Evolutionary conservation across 495 filamentous ascomycete genomes (phyloP).

Genomic region (Alectoria sarmentosa): DNA sequence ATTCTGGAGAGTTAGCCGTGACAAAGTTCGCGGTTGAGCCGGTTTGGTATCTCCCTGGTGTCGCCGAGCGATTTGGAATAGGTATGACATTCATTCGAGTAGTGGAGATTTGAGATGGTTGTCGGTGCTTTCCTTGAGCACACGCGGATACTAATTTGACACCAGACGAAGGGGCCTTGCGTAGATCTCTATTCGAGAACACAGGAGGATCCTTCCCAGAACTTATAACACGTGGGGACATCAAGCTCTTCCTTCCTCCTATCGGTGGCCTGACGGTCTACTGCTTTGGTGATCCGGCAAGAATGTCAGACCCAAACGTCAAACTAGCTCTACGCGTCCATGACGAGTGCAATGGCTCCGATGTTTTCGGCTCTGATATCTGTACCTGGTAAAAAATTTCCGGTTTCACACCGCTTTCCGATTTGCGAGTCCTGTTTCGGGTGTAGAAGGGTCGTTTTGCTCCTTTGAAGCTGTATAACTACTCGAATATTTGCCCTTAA

Average conservation of each 20-base stretch:
- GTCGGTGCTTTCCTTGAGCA: neutral
- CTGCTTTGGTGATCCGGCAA: constrained; percentile 90
- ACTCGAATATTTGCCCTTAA: too few relatives aligned
- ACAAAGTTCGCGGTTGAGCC: constrained; percentile 97
- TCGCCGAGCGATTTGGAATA: constrained; percentile 91
- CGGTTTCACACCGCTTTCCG: neutral
- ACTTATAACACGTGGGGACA: constrained; percentile 84
- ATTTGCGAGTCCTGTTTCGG: neutral
- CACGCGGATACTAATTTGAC: constrained; percentile 13
- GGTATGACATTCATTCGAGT: constrained; percentile 38
- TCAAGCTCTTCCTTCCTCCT: constrained; percentile 93
- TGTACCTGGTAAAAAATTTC: constrained; percentile 60
- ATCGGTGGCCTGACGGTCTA: constrained; percentile 97
- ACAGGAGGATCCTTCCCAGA: constrained; percentile 90
- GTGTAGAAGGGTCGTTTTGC: neutral
- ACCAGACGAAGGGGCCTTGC: constrained; percentile 74
- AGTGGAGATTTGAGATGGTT: neutral
- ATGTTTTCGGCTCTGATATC: constrained; percentile 98
- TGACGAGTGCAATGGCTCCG: constrained; percentile 60
- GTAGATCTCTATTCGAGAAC: constrained; percentile 86
- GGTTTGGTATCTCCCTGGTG: constrained; percentile 91
- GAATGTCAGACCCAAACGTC: constrained; percentile 82
- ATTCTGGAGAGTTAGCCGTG: constrained; percentile 77
- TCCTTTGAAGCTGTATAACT: neutral
- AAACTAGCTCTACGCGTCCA: constrained; percentile 85